phyloP scores from a whole-genome alignment of 2,329 filamentous ascomycete genomes.

The Fusarium nygamai region DNA sequence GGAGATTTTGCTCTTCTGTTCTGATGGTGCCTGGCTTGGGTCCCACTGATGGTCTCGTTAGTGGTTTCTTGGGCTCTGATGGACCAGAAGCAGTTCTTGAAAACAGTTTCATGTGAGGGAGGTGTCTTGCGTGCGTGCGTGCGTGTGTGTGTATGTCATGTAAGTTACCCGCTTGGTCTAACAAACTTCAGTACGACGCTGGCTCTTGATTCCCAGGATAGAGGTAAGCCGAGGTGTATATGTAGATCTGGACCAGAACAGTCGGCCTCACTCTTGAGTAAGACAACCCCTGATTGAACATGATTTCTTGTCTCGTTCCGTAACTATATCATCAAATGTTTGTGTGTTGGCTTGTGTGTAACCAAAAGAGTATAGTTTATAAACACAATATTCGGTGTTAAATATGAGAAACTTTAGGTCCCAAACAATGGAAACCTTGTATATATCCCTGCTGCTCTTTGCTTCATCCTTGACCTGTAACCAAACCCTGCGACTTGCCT shows the following conservation, averaged over 20 bases:
- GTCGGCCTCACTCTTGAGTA: background rate
- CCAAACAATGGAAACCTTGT: conserved; percentile 16
- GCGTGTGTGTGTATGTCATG: background rate
- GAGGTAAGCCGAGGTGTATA: background rate
- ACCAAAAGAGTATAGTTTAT: background rate
- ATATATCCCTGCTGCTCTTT: conserved; percentile 9
- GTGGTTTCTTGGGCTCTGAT: conserved; percentile 22
- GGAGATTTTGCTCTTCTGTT: conserved; percentile 21
- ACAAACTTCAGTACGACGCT: conserved; percentile 10
- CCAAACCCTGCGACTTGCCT: conserved; percentile 34
- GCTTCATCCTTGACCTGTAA: conserved; percentile 34
- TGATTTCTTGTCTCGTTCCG: background rate
- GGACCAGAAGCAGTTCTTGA: background rate
- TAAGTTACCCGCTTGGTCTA: background rate
- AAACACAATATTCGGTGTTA: conserved; percentile 4
- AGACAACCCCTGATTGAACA: background rate
- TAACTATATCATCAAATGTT: background rate
- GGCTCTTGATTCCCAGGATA: background rate
- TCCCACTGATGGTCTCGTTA: conserved; percentile 30
- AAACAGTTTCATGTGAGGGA: conserved; percentile 17
- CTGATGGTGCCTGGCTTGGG: conserved; percentile 36
- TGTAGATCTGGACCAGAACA: background rate
- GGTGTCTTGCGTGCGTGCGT: conserved; percentile 5
- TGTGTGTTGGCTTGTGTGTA: background rate
- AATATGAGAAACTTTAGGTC: conserved; percentile 10